phyloP scores from a whole-genome alignment of 1,284 basidiomycete genomes.

The Malassezia sp. region DNA sequence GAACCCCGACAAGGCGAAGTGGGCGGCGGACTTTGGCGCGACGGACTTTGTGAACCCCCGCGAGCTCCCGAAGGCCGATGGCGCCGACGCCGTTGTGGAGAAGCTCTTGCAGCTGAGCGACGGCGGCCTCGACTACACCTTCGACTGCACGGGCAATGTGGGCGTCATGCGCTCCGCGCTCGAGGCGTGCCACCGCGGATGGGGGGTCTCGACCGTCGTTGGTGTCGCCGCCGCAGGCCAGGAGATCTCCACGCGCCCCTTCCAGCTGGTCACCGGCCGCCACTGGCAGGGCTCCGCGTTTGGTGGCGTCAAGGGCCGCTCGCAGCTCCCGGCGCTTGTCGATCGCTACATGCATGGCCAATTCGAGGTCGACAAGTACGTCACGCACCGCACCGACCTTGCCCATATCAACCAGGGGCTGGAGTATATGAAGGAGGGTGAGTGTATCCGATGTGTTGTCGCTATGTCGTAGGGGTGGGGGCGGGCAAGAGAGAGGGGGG shows the following conservation, averaged over 20 bases:
- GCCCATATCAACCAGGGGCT: conserved; percentile 78
- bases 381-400: conserved; percentile 50
- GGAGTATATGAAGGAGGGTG: conserved; percentile 83
- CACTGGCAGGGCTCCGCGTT: conserved; percentile 93
- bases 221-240: conserved; percentile 70
- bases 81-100: conserved; percentile 60
- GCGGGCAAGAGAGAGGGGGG: too few relatives aligned
- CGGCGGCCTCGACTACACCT: conserved; percentile 93
- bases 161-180: conserved; percentile 89
- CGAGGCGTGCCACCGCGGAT: conserved; percentile 83
- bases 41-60: conserved; percentile 86
- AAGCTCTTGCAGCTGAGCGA: conserved; percentile 85
- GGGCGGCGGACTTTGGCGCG: conserved; percentile 91
- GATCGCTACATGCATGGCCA: conserved; percentile 42
- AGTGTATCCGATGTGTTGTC: conserved; percentile 71
- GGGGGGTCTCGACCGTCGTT: conserved; percentile 81
- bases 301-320: conserved; percentile 93
- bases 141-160: conserved; percentile 85
- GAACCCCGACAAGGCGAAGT: conserved; percentile 65
- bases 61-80: conserved; percentile 52
- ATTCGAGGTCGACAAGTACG: conserved; percentile 48
- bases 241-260: conserved; percentile 88
- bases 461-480: conserved; percentile 10
- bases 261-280: conserved; percentile 75
- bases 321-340: conserved; percentile 53